A percentile compares a stretch with the other conserved stretches of the same genome.
Evolutionary conservation across 1,284 basidiomycete genomes (phyloP).

Genomic region (Pulchroboletus neoregius): DNA sequence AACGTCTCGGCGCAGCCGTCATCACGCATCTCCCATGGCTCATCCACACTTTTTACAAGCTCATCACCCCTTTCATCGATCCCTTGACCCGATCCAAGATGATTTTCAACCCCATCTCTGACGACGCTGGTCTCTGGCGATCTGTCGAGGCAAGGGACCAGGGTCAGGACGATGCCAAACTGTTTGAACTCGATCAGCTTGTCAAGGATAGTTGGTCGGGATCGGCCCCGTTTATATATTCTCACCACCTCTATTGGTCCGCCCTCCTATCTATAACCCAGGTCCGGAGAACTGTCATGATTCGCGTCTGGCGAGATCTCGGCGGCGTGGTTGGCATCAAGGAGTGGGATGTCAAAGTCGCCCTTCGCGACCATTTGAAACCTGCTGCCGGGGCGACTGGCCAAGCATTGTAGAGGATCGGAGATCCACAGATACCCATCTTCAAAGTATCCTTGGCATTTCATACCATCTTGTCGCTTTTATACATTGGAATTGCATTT

Average conservation of each 20-base stretch:
- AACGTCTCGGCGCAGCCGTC: slow-evolving; percentile 83
- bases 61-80: slow-evolving; percentile 79
- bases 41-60: slow-evolving; percentile 77
- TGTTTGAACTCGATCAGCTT: slow-evolving; percentile 56
- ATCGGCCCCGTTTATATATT: slow-evolving; percentile 57
- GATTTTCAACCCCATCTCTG: slow-evolving; percentile 58
- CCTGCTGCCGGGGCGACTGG: neutral
- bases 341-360: slow-evolving; percentile 56
- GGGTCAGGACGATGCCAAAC: slow-evolving; percentile 41
- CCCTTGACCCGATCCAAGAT: slow-evolving; percentile 73
- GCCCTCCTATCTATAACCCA: slow-evolving; percentile 55
- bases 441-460: neutral
- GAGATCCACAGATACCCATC: neutral
- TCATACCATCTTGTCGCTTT: slow-evolving; percentile 4
- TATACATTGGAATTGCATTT: neutral
- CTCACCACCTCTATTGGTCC: slow-evolving; percentile 73
- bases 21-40: slow-evolving; percentile 84
- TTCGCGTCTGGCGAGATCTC: slow-evolving; percentile 57
- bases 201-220: slow-evolving; percentile 64
- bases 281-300: slow-evolving; percentile 46
- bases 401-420: slow-evolving; percentile 13
- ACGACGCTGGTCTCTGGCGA: slow-evolving; percentile 23
- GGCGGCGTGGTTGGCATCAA: slow-evolving; percentile 64
- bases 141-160: slow-evolving; percentile 21
- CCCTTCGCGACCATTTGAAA: slow-evolving; percentile 13